phyloP scores from a whole-genome alignment of 2,329 filamentous ascomycete species.

The Cladophialophora bantiana region DNA sequence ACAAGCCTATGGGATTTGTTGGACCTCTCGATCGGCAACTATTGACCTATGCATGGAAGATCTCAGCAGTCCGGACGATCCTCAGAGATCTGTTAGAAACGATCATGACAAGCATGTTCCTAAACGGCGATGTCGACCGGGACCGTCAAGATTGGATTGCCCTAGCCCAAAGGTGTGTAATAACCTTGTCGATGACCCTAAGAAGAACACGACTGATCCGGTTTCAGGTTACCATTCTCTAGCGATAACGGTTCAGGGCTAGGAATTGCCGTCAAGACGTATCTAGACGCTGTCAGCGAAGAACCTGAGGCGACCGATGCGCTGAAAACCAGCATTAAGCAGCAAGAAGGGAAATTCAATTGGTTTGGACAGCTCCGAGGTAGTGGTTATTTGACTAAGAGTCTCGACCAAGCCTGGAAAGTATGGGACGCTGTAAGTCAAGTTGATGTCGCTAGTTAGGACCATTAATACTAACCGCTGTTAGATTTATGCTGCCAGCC shows the following conservation, averaged over 20 bases:
- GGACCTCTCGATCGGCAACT: constrained; percentile 91
- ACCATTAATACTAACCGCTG: constrained; percentile 19
- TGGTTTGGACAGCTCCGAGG: constrained; percentile 38
- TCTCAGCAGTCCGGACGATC: constrained; percentile 77
- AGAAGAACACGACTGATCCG: constrained; percentile 32
- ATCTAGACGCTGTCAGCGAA: constrained; percentile 51
- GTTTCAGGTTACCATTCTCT: constrained; percentile 51
- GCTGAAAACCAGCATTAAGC: constrained; percentile 37
- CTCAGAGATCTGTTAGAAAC: constrained; percentile 86
- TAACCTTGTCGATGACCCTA: not conserved
- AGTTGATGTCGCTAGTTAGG: constrained; percentile 4
- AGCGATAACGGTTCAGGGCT: constrained; percentile 55
- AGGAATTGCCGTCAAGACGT: constrained; percentile 57
- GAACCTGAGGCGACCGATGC: constrained; percentile 32
- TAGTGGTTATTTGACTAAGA: constrained; percentile 53
- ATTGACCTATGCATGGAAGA: constrained; percentile 83
- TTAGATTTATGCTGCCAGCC: constrained; percentile 64
- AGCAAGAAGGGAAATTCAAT: constrained; percentile 37
- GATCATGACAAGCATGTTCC: constrained; percentile 77
- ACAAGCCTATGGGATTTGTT: constrained; percentile 88
- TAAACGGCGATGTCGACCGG: constrained; percentile 79
- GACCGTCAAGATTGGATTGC: constrained; percentile 71
- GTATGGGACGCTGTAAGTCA: constrained; percentile 69
- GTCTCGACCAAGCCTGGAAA: constrained; percentile 66
- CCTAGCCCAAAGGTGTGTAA: constrained; percentile 73